Evolutionary conservation across 345 rosid species (phyloP).

Genomic region (Citrus australasica): DNA sequence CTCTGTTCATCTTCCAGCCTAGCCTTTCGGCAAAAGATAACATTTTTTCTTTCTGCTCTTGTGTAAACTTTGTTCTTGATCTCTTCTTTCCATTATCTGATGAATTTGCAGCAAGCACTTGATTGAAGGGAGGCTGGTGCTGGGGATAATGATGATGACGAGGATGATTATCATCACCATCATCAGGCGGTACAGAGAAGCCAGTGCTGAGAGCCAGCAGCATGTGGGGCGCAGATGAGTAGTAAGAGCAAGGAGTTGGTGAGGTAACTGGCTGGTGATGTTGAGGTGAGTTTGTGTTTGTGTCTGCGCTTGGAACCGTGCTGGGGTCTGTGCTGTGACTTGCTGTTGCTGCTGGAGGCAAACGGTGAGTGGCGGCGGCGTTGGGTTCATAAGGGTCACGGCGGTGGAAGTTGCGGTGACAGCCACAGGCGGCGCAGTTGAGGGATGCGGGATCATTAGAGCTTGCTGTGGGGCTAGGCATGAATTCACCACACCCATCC

Average conservation of each 20-base stretch:
- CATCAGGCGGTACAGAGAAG: conserved; percentile 31
- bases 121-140: conserved; percentile 1
- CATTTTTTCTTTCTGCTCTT: conserved; percentile 74
- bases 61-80: conserved; percentile 64
- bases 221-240: conserved; percentile 62
- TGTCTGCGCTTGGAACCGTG: conserved; percentile 26
- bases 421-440: conserved; percentile 82
- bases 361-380: conserved; percentile 18
- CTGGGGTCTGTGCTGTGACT: conserved; percentile 34
- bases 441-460: conserved; percentile 48
- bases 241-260: conserved; percentile 58
- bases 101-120: conserved; percentile 11
- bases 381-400: conserved; percentile 37
- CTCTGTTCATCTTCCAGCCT: conserved; percentile 69
- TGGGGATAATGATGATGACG: conserved; percentile 2
- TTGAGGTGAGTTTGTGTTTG: conserved; percentile 33
- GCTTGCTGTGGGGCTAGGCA: conserved; percentile 39
- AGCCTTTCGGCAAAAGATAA: conserved; percentile 55
- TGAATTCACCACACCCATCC: conserved; percentile 89
- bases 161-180: conserved; percentile 23
- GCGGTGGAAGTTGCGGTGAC: conserved; percentile 95
- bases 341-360: background rate
- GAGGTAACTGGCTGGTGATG: conserved; percentile 38
- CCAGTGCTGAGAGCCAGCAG: conserved; percentile 51
- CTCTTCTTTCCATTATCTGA: conserved; percentile 35